Evolutionary conservation across 2,329 filamentous ascomycete species (phyloP).

Genomic region (Pseudonectria buxi): DNA sequence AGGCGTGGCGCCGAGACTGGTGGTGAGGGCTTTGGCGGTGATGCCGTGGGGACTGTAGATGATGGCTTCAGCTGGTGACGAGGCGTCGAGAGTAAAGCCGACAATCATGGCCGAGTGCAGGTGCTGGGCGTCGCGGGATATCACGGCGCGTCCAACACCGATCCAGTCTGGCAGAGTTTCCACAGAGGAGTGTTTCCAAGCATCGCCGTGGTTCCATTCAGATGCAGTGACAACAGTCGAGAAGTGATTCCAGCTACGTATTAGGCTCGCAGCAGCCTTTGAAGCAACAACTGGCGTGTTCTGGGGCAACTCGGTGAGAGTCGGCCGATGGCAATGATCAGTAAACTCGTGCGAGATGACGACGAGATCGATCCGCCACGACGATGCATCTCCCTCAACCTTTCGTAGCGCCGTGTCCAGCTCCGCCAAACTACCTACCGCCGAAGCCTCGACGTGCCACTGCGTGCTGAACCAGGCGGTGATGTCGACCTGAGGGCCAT

Average conservation of each 20-base stretch:
- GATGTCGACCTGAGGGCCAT: constrained; percentile 56
- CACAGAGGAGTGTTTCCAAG: constrained; percentile 14
- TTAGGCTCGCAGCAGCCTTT: constrained; percentile 49
- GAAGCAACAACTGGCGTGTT: constrained; percentile 54
- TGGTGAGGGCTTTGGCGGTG: constrained; percentile 35
- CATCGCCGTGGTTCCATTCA: constrained; percentile 29
- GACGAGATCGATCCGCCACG: constrained; percentile 46
- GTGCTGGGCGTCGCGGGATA: constrained; percentile 47
- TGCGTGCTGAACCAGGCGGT: constrained; percentile 60
- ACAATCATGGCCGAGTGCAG: constrained; percentile 58
- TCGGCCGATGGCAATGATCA: constrained; percentile 59
- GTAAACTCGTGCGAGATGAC: constrained; percentile 60
- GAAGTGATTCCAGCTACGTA: constrained; percentile 55
- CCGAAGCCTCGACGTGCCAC: constrained; percentile 51
- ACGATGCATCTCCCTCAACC: constrained; percentile 36
- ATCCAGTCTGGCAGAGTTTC: constrained; percentile 50
- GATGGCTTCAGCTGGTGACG: constrained; percentile 41
- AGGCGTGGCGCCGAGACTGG: constrained; percentile 33
- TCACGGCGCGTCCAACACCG: constrained; percentile 51
- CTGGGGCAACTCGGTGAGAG: constrained; percentile 46
- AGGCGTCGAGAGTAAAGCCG: constrained; percentile 36
- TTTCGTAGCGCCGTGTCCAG: constrained; percentile 45
- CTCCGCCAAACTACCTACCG: constrained; percentile 47
- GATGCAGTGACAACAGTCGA: constrained; percentile 44
- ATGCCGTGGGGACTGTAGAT: constrained; percentile 62